Evolutionary conservation across 108 stramenopile species (phyloP), one percentile per base, ranked within the genome.

Genomic region (Schizochytrium sp.): DNA sequence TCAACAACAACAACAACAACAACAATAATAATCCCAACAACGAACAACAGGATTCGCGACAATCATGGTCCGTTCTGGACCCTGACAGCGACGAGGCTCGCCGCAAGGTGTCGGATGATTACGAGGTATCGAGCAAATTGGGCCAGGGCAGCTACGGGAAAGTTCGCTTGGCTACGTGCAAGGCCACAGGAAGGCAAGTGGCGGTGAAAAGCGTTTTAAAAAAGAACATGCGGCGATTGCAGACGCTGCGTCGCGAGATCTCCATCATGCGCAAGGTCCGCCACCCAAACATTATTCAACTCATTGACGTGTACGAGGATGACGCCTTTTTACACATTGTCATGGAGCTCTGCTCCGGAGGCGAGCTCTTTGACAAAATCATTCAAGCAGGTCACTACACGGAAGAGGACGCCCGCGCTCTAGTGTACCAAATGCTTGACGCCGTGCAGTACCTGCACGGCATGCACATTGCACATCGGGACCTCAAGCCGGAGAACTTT

Each of bases 401-500:
- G 55, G 93, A 93, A 60, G 29, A 60, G 59, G 90, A 92, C 29
- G 92, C 92, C 4, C 88, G 72, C 25, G n/a, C 19, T 5, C 72
- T 93, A 28, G 88, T 93, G 25, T 58, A 87, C 57, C 91, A 94
- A 87, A 87, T 97, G 6, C 88, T 95, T 44, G 89, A 92, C 47
- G 98, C 96, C 3, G 92, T 97, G 28, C 72, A 91, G 55, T 98
- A 96, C 91, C 93, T 97, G 95, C 98, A 98, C 93, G 21, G 53
- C 5, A 71, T 92, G 48, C 91, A 93, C 5, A 93, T 98, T 59
- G 90, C 93, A 8, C 98, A 99, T 90, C 95, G 98, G 4, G 98
- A 99, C 92, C 87, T 97, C 55, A 97, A 96, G 91, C 95, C 96
- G 58, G 96, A 96, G 60, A 98, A 98, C 87, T 95, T 98, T 53